Percentiles rank a stretch among this genome's conserved stretches.
Conservation (phyloP, 108 stramenopile species). For the Cyclostephanos tholiformis region DNA sequence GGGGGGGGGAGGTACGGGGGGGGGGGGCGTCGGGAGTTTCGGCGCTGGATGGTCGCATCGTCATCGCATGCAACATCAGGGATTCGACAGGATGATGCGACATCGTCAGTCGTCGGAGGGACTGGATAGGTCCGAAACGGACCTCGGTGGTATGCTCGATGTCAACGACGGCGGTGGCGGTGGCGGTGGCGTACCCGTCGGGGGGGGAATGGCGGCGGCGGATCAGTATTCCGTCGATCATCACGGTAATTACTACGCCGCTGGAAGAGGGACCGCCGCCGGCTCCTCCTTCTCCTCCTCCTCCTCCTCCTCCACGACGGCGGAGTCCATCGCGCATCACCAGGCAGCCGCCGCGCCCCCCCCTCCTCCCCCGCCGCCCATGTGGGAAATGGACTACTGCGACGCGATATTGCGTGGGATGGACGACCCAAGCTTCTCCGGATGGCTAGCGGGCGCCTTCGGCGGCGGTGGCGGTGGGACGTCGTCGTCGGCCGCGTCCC, state of each 20-base stretch:
- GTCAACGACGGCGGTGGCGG: not conserved
- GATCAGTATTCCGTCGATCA: not conserved
- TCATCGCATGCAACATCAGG: not conserved
- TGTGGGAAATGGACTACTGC: slow-evolving; percentile 11
- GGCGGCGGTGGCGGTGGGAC: not conserved
- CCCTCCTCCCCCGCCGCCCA: not conserved
- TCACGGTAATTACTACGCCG: slow-evolving; percentile 7
- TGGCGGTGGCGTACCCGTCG: not conserved
- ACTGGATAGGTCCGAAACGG: too few species aligned
- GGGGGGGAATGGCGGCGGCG: not conserved
- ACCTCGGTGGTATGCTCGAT: not conserved
- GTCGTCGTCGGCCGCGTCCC: too few species aligned
- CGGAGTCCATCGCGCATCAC: not conserved
- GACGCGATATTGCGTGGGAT: slow-evolving; percentile 4
- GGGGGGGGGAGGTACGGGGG: not conserved
- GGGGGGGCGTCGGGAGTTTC: too few species aligned
- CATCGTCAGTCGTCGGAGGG: too few species aligned
- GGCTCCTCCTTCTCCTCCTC: not conserved
- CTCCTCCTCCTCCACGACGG: not conserved
- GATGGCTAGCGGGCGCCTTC: slow-evolving; percentile 1
- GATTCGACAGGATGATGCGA: not conserved
- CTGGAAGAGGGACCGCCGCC: not conserved
- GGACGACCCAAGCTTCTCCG: not conserved
- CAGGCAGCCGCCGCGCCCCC: not conserved
- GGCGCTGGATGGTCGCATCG: too few species aligned